These are phyloP conservation scores for Trichoderma asperelloides DNA, from an alignment of 495 filamentous ascomycete genomes.

Conservation along the genomic window DNA sequence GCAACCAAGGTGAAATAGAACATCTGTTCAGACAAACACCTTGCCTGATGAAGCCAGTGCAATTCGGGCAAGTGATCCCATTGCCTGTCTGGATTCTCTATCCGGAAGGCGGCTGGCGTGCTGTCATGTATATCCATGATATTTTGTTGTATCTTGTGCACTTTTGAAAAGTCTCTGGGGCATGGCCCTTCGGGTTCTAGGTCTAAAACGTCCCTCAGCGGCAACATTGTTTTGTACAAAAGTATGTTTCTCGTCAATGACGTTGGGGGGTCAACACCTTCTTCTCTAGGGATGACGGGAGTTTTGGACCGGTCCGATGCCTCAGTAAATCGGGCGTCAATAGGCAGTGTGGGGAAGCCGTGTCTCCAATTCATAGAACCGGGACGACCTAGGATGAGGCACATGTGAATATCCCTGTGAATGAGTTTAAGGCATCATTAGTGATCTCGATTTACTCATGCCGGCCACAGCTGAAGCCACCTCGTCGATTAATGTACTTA, in stretches of 20 bases:
- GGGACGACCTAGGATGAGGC: constrained; percentile 49
- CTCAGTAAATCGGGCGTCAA: constrained; percentile 23
- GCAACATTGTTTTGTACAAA: constrained; percentile 24
- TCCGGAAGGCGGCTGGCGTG: constrained; percentile 44
- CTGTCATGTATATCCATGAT: constrained; percentile 36
- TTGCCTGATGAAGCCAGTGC: constrained; percentile 42
- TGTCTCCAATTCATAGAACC: constrained; percentile 41
- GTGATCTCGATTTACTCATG: neutral
- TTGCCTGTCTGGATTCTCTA: constrained; percentile 45
- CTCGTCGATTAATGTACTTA: neutral
- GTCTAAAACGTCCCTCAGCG: constrained; percentile 29
- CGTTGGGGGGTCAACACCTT: constrained; percentile 32
- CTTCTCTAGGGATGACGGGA: constrained; percentile 25
- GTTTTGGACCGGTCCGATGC: constrained; percentile 25
- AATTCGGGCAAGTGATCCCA: constrained; percentile 42
- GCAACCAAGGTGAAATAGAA: constrained; percentile 48
- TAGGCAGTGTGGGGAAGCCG: constrained; percentile 29
- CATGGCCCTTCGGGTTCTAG: constrained; percentile 45
- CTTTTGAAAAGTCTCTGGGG: constrained; percentile 36
- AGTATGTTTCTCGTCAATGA: constrained; percentile 32
- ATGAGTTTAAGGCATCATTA: neutral
- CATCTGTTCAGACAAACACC: constrained; percentile 38
- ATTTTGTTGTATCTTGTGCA: constrained; percentile 44
- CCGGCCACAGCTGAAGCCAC: neutral
- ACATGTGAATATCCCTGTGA: constrained; percentile 46